A percentile compares a stretch with the other conserved stretches of the same genome.
phyloP scores from a whole-genome alignment of 2,329 filamentous ascomycete genomes.

The Cryphonectria nitschkei region DNA sequence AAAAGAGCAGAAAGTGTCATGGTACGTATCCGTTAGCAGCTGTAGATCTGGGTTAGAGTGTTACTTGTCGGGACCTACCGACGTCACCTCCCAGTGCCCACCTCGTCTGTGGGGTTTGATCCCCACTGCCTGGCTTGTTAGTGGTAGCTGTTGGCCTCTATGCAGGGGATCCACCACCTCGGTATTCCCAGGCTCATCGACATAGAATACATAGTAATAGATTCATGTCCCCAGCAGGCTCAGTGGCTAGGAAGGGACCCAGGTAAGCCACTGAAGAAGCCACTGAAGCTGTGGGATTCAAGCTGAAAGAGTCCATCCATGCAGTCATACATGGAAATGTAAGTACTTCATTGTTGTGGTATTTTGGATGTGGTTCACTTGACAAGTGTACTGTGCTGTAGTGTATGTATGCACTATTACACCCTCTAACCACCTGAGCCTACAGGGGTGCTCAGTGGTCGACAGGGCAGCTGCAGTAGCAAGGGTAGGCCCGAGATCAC shows the following conservation, averaged over 20 bases:
- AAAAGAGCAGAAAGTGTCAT: neutral
- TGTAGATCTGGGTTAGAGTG: neutral
- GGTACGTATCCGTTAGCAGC: neutral
- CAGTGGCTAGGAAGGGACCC: too few species aligned
- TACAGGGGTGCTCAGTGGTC: too few species aligned
- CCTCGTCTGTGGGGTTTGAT: neutral
- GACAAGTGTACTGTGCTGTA: too few species aligned
- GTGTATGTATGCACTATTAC: neutral
- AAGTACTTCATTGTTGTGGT: neutral
- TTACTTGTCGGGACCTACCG: constrained; percentile 10
- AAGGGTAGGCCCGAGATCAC: neutral
- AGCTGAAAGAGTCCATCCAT: neutral
- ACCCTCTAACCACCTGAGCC: neutral
- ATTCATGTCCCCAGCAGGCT: too few species aligned
- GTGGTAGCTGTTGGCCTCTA: too few species aligned
- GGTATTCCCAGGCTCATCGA: neutral
- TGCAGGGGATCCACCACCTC: constrained; percentile 14
- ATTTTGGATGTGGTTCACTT: neutral
- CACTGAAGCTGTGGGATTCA: neutral
- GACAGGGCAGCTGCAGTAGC: neutral
- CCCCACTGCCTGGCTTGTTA: neutral
- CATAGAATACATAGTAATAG: too few species aligned
- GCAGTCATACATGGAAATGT: neutral
- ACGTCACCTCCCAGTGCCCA: constrained; percentile 8
- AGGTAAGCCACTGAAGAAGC: neutral